Evolutionary conservation across 768 basidiomycete species (phyloP), one percentile per base, ranked within the genome.

Genomic region (Imleria badia): DNA sequence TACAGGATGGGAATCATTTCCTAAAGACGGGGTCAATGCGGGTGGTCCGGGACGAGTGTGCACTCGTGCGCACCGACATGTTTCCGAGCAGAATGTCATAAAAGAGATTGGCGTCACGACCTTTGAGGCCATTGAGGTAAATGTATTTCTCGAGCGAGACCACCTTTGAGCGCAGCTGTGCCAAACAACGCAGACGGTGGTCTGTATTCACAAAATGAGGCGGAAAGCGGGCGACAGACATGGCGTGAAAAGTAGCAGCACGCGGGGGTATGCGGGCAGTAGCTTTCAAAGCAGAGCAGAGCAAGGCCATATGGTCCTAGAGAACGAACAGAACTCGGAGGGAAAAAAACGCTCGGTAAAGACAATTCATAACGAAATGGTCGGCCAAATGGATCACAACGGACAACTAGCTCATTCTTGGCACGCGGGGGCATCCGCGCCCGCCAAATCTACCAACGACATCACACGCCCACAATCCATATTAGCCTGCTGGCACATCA

Each of bases 1-100:
- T 90, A 90, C 23, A 90, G 71, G 55, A 90, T 80, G 14, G 88
- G 88, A 20, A 84, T 75, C 38, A 87, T 73, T 69, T 85, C 77
- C 74, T 76, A 42, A 10, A 35, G 36, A 34, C 23, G n/a, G 36
- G 9, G 20, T 51, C n/a, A 63, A 1, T 39, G 30, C 22, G 48
- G 36, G 52, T 52, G 12, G 35, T 46, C 36, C n/a, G 17, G 36
- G 34, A 4, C 2, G 5, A 11, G n/a, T 1, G 45, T 23, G 10
- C 26, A 6, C 1, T 34, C 8, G 46, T 20, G 58, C 78, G 59
- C 54, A 78, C 86, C 64, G 79, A 71, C 78, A 88, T 79, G 66
- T 87, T 82, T 56, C 73, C 77, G 35, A 84, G 73, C 13, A 87
- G 61, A 31, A 88, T 75, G 36, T 81, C 76, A 64, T 89, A 89